Conservation (phyloP, 2,329 filamentous ascomycete species). For the Bretziella fagacearum region DNA sequence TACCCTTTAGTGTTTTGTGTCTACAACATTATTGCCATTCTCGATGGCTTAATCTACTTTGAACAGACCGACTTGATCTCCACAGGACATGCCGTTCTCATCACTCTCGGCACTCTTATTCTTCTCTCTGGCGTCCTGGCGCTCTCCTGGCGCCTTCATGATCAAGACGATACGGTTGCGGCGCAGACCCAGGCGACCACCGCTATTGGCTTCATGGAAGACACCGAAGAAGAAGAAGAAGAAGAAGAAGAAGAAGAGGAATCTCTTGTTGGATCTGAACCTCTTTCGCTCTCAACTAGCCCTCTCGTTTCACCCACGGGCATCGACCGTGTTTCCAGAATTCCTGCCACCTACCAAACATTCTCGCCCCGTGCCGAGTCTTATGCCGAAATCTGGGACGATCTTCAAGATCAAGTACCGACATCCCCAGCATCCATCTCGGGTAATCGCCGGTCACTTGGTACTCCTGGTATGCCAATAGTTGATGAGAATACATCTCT, state of each 20-base stretch:
- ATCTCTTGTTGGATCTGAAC: slow-evolving; percentile 20
- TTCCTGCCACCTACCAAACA: slow-evolving; percentile 14
- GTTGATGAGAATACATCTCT: slow-evolving; percentile 19
- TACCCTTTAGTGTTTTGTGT: slow-evolving; percentile 97
- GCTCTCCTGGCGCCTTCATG: slow-evolving; percentile 81
- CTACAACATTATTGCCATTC: slow-evolving; percentile 96
- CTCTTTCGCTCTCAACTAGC: slow-evolving; percentile 18
- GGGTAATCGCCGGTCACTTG: slow-evolving; percentile 6
- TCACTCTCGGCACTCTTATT: slow-evolving; percentile 72
- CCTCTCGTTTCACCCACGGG: slow-evolving; percentile 22
- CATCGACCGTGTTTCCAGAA: slow-evolving; percentile 21
- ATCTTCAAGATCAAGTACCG: slow-evolving; percentile 52
- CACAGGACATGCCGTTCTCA: slow-evolving; percentile 58
- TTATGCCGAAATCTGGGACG: slow-evolving; percentile 68
- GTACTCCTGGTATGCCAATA: slow-evolving; percentile 17
- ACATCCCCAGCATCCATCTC: slow-evolving; percentile 16
- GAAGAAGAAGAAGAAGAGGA: no score
- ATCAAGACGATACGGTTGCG: slow-evolving; percentile 29
- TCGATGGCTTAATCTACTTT: slow-evolving; percentile 96
- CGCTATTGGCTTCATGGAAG: slow-evolving; percentile 65
- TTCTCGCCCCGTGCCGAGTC: slow-evolving; percentile 26
- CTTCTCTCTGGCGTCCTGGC: slow-evolving; percentile 77
- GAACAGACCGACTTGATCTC: slow-evolving; percentile 68
- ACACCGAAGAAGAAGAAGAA: slow-evolving; percentile 41
- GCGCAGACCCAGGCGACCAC: slow-evolving; percentile 48